Conservation (phyloP, 768 basidiomycete genomes). For the Serendipita sp. region DNA sequence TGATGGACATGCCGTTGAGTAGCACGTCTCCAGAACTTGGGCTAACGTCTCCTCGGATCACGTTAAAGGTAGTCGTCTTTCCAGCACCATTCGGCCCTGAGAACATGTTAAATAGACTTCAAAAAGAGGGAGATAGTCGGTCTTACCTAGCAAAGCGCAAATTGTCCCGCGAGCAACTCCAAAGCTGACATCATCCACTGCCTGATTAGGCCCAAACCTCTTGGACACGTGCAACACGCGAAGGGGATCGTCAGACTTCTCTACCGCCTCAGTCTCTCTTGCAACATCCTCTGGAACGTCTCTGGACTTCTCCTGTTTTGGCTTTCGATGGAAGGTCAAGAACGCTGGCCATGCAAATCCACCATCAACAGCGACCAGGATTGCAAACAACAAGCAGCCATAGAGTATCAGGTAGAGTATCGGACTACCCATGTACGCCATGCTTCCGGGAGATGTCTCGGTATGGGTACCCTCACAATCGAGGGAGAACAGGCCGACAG, state of each 20-base stretch:
- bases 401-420: constrained; percentile 57
- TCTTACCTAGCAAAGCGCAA: constrained; percentile 50
- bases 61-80: constrained; percentile 66
- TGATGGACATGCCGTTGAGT: constrained; percentile 50
- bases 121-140: neutral
- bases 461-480: constrained; percentile 35
- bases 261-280: constrained; percentile 34
- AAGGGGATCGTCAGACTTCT: constrained; percentile 37
- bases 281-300: constrained; percentile 32
- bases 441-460: constrained; percentile 31
- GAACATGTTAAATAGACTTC: neutral
- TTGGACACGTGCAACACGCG: constrained; percentile 51
- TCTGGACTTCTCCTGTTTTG: neutral
- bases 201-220: constrained; percentile 31
- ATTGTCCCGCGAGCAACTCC: constrained; percentile 46
- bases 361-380: constrained; percentile 60
- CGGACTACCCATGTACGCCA: constrained; percentile 55
- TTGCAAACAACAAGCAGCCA: constrained; percentile 36
- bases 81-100: constrained; percentile 21
- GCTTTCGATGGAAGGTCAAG: constrained; percentile 4
- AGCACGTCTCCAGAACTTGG: constrained; percentile 55
- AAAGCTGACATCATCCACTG: constrained; percentile 60
- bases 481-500: constrained; percentile 60
- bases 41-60: constrained; percentile 56
- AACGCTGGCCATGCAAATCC: constrained; percentile 30